Base-by-base conservation (phyloP, 2,329 filamentous ascomycete genomes). In the Monosporascus cannonballus region DNA sequence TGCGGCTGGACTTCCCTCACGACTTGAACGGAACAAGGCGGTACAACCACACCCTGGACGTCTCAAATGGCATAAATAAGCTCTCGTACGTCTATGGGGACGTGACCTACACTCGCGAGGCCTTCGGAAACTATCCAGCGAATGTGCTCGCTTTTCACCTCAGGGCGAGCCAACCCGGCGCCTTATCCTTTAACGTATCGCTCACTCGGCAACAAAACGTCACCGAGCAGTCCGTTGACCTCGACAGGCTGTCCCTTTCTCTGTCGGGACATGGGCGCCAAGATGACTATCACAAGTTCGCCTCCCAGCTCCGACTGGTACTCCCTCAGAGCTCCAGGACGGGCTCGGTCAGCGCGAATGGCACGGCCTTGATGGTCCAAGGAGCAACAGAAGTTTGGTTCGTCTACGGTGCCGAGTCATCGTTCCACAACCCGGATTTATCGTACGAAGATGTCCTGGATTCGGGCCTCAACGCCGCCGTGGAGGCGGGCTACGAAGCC, bases 1-100 rank as follows among this genome's bases (percentile, higher is more conserved):
- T 70, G 1, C 64, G 64, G 36, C 49, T 72, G 17, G 62, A 67
- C 38, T 67, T 69, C 47, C 62, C 57, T 2, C 64, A 69, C 39
- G 30, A 48, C 1, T 18, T 51, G 8, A 54, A 60, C 24, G 57
- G 68, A 3, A 57, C 53, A 2, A n/a, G 4, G 14, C 39, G 51
- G 3, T 73, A 74, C 54, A 58, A 60, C 45, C 64, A 71, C 17
- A 67, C 63, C 6, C 54, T 74, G 2, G 66, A 72, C 52, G 56
- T 74, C 20, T 55, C 54, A 3, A 59, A 57, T 24, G 68, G 67
- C 18, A 59, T 64, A 17, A 56, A 62, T 2, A 63, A 56, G 34
- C 65, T 71, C 4, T 56, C 65, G n/a, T 73, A 71, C 58, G 60
- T 56, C n/a, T 55, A 67, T 24, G 55, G 64, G 24, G 62, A 63